These are phyloP conservation scores for Eutrema salsugineum DNA, from an alignment of 441 rosid species.

Conservation along the genomic window DNA sequence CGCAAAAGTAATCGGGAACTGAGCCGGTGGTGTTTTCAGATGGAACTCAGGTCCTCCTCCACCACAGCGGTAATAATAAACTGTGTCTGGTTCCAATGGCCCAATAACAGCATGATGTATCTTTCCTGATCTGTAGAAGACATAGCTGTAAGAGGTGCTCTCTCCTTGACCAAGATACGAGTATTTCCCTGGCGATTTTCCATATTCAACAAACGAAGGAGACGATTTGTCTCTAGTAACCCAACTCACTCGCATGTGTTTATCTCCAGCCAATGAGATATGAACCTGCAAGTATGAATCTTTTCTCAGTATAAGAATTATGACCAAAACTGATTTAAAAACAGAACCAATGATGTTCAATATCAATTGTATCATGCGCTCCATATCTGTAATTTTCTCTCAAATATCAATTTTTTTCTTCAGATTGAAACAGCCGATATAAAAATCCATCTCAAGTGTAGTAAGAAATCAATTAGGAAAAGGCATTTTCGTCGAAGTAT, in stretches of 20 bases:
- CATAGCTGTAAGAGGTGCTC: constrained; percentile 71
- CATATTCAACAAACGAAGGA: constrained; percentile 73
- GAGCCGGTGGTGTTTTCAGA: constrained; percentile 79
- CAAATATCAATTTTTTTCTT: neutral
- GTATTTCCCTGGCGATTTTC: constrained; percentile 68
- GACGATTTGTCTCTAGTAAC: constrained; percentile 56
- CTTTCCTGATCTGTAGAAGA: constrained; percentile 82
- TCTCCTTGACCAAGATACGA: constrained; percentile 51
- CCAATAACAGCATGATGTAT: constrained; percentile 87
- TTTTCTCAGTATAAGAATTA: neutral
- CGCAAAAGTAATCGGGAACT: constrained; percentile 76
- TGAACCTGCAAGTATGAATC: constrained; percentile 58
- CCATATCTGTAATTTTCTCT: neutral
- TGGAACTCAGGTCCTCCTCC: constrained; percentile 81
- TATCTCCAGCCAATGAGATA: constrained; percentile 85
- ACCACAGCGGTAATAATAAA: constrained; percentile 81
- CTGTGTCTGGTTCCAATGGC: constrained; percentile 59
- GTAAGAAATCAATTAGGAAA: neutral
- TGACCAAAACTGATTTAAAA: neutral
- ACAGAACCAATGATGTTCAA: neutral
- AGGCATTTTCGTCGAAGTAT: neutral
- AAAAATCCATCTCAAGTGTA: neutral
- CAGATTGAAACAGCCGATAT: neutral
- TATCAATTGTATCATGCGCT: neutral
- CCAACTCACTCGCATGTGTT: constrained; percentile 79